These are phyloP conservation scores for Nicotiana paniculata DNA, from an alignment of 257 asterid genomes.

Conservation along the genomic window DNA sequence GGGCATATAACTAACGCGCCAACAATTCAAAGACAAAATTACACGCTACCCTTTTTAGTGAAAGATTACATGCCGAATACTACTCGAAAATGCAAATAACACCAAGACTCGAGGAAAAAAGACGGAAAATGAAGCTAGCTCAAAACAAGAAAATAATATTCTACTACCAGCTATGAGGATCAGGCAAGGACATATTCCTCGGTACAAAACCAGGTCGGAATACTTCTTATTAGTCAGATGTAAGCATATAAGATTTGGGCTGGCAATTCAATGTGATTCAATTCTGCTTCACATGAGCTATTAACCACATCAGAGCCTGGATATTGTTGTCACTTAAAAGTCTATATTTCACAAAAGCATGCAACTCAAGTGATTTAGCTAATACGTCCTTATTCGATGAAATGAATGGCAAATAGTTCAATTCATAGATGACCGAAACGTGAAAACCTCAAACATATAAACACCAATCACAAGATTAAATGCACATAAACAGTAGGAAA, in stretches of 20 bases:
- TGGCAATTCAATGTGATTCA: neutral
- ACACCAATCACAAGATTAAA: neutral
- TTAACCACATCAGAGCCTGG: neutral
- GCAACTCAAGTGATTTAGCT: neutral
- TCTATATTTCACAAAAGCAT: neutral
- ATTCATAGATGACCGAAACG: neutral
- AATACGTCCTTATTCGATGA: neutral
- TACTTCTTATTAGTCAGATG: too few relatives aligned
- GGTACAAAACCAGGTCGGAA: too few relatives aligned
- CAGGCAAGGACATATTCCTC: too few relatives aligned
- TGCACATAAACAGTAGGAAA: neutral
- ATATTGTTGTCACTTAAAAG: neutral
- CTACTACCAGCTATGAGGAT: too few relatives aligned
- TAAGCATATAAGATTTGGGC: neutral
- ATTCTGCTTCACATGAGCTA: neutral
- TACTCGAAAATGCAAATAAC: neutral
- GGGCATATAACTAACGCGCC: too few relatives aligned
- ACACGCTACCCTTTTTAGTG: neutral
- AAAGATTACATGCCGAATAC: neutral
- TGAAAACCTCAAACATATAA: neutral
- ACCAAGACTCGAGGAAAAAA: neutral
- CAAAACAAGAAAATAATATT: neutral
- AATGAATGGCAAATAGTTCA: neutral
- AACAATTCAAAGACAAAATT: neutral
- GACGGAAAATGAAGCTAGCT: neutral